Evolutionary conservation across 2,329 filamentous ascomycete genomes (phyloP).

Genomic region (Epichloe sp.): DNA sequence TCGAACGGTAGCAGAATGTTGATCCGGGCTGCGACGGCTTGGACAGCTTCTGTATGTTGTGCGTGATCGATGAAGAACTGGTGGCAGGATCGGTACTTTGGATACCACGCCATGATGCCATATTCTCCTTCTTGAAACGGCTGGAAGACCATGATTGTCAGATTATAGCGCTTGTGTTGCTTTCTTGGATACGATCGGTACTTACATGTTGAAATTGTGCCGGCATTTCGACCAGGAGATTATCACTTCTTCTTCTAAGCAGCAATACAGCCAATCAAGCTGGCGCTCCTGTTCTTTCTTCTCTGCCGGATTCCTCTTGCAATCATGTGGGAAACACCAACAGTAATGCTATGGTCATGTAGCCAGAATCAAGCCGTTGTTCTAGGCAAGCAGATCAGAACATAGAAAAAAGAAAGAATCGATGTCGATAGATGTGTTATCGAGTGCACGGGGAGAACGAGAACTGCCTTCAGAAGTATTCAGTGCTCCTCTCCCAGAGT

Average conservation of each 20-base stretch:
- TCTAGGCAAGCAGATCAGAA: background rate
- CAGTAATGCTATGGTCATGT: background rate
- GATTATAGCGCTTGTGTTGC: background rate
- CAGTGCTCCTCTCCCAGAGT: background rate
- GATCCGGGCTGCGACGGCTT: conserved; percentile 78
- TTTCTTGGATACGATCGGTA: background rate
- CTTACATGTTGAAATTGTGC: conserved; percentile 11
- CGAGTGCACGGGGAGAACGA: background rate
- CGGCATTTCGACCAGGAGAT: conserved; percentile 6
- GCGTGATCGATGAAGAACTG: conserved; percentile 86
- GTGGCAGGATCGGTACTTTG: conserved; percentile 78
- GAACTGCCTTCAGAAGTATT: background rate
- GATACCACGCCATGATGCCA: conserved; percentile 88
- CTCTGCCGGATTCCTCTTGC: background rate
- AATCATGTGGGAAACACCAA: background rate
- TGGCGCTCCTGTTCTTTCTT: background rate
- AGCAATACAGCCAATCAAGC: background rate
- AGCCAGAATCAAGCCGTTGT: background rate
- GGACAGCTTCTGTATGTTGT: conserved; percentile 69
- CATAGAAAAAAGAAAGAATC: background rate
- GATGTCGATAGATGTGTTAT: background rate
- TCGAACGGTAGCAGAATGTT: conserved; percentile 90
- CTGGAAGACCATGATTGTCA: conserved; percentile 8
- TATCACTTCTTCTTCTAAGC: background rate
- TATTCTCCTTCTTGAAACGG: conserved; percentile 40